phyloP scores from a whole-genome alignment of 2,329 filamentous ascomycete species.

The Aureobasidium sp. region DNA sequence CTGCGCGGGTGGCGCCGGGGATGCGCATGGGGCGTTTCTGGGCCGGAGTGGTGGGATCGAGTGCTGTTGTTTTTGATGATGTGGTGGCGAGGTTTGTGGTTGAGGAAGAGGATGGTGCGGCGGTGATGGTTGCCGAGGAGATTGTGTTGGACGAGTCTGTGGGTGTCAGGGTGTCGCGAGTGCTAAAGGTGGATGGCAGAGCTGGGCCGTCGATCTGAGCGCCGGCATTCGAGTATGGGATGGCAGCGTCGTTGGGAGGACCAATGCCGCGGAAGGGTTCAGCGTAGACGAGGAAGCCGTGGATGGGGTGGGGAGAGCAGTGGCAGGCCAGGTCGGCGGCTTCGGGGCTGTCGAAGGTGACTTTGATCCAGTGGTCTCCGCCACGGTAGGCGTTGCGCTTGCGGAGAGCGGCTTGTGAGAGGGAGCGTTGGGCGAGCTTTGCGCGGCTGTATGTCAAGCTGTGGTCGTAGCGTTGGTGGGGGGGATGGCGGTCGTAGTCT shows the following conservation, averaged over 20 bases:
- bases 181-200: constrained; percentile 26
- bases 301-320: constrained; percentile 40
- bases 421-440: constrained; percentile 57
- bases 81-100: constrained; percentile 6
- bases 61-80: constrained; percentile 5
- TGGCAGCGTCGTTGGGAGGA: constrained; percentile 37
- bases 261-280: constrained; percentile 41
- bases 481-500: constrained; percentile 84
- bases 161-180: constrained; percentile 29
- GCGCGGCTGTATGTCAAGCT: constrained; percentile 67
- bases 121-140: constrained; percentile 36
- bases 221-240: constrained; percentile 33
- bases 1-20: constrained; percentile 32
- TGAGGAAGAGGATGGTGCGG: neutral
- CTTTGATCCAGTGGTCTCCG: constrained; percentile 79
- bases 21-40: constrained; percentile 25
- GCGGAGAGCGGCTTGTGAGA: constrained; percentile 65
- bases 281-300: constrained; percentile 42
- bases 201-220: constrained; percentile 25
- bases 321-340: constrained; percentile 44
- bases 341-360: constrained; percentile 45
- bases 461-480: constrained; percentile 64
- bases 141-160: constrained; percentile 31
- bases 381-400: constrained; percentile 77
- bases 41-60: constrained; percentile 9